phyloP scores from a whole-genome alignment of 164 flowering plant genomes.

The Euptelea pleiosperma region DNA sequence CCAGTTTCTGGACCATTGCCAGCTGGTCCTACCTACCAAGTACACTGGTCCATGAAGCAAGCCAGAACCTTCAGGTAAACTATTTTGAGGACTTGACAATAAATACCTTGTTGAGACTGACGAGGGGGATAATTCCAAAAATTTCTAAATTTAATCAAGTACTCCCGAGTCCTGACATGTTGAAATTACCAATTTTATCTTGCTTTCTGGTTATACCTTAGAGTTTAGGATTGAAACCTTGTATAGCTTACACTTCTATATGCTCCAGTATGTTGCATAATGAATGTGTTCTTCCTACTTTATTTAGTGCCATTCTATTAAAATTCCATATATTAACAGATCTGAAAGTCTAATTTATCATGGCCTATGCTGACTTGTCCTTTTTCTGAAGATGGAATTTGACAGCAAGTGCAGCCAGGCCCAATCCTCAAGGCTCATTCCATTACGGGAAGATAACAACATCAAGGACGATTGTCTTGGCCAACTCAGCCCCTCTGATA shows the following conservation, averaged over 20 bases:
- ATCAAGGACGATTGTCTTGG: conserved; percentile 36
- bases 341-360: neutral
- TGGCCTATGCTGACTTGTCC: neutral
- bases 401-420: conserved; percentile 63
- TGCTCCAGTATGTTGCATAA: too few relatives aligned
- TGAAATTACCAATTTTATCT: too few relatives aligned
- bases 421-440: conserved; percentile 63
- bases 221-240: too few relatives aligned
- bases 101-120: too few relatives aligned
- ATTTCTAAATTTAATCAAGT: too few relatives aligned
- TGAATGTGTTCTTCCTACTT: too few relatives aligned
- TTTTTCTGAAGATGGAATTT: conserved; percentile 41
- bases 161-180: too few relatives aligned
- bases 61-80: conserved; percentile 48
- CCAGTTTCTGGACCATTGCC: conserved; percentile 35
- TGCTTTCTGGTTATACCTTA: too few relatives aligned
- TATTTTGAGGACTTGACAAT: too few relatives aligned
- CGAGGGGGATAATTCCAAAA: too few relatives aligned
- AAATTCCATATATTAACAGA: too few relatives aligned
- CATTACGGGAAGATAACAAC: conserved; percentile 48
- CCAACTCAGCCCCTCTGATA: conserved; percentile 37
- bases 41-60: conserved; percentile 46
- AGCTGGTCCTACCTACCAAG: conserved; percentile 29
- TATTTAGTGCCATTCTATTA: neutral
- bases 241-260: too few relatives aligned